Conservation (phyloP, 805 yeast species). For the Yueomyces sp. region DNA sequence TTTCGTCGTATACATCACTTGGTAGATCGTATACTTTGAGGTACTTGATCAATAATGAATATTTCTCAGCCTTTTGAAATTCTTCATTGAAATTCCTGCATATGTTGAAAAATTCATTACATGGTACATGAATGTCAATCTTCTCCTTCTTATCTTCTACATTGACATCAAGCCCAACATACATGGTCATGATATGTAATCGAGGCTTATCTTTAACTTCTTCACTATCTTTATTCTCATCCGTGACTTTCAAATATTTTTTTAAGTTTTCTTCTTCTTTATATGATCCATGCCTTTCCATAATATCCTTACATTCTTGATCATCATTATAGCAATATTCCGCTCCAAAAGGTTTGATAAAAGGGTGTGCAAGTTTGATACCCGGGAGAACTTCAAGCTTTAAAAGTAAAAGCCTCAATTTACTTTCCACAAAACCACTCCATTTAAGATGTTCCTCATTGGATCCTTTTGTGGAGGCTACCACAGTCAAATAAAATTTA, state of each 20-base stretch:
- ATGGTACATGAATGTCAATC: constrained; percentile 78
- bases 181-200: constrained; percentile 60
- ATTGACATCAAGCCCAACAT: constrained; percentile 54
- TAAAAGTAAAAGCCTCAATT: constrained; percentile 64
- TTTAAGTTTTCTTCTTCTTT: constrained; percentile 31
- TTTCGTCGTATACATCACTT: constrained; percentile 66
- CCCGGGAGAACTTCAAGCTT: constrained; percentile 72
- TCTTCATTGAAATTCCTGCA: constrained; percentile 65
- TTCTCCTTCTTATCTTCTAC: constrained; percentile 42
- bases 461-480: constrained; percentile 59
- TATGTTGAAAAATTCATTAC: constrained; percentile 72
- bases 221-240: constrained; percentile 24
- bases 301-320: constrained; percentile 43
- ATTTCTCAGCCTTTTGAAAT: constrained; percentile 40
- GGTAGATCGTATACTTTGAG: constrained; percentile 75
- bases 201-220: constrained; percentile 16
- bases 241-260: constrained; percentile 24
- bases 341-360: constrained; percentile 58
- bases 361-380: constrained; percentile 80
- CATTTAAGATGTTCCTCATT: constrained; percentile 80
- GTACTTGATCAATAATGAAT: constrained; percentile 51
- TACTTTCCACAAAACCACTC: constrained; percentile 89
- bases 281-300: constrained; percentile 49
- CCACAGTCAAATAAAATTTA: constrained; percentile 74
- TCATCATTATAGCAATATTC: constrained; percentile 35